Evolutionary conservation across 352 stramenopile species (phyloP), one percentile per base, ranked within the genome.

Genomic region (Phytophthora podocarpi): DNA sequence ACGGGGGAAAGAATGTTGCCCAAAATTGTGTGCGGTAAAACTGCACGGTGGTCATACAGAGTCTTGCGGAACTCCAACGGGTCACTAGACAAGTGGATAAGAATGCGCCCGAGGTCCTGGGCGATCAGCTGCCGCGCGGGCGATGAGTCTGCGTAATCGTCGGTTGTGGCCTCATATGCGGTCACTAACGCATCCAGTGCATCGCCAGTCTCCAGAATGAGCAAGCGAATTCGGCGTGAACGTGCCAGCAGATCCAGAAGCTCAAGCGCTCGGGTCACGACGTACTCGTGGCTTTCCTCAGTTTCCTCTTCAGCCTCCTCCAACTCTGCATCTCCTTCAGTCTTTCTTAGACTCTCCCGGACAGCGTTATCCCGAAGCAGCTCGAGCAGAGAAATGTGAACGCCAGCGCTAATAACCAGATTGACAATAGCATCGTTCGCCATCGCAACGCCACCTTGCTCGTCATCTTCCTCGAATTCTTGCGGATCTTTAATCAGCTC

Each of bases 1-100:
- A 67, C 39, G 4, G 73, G 34, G 6, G 82, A 87, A 27, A 93
- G 49, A 15, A 94, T 76, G 52, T 91, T 94, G 26, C 72, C 32
- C 13, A 94, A 62, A 51, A 94, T 88, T 11, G 78, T 67, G 18
- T 49, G 53, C 1, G 80, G 82, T 0, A 93, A 52, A 36, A 87
- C 64, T 2, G 61, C 34, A 2, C 76, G 75, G 47, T 92, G 80
- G 43, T 94, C 81, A 47, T 90, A 91, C 57, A 94, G 39, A 21
- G 80, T 88, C 55, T 92, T 91, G 23, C 85, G 82, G 51, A 94
- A 94, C 52, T 90, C 85, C 3, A 92, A 61, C 10, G 85, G 80
- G 43, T 94, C 81, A n/a, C 50, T 82, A 0, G 85, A 89, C 23
- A 94, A 64, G 16, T 89, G 70, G 13, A 90, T 82, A 18, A 94